Evolutionary conservation across 495 filamentous ascomycete genomes (phyloP), one percentile per base, ranked within the genome.

Genomic region (Penicillium lividum): DNA sequence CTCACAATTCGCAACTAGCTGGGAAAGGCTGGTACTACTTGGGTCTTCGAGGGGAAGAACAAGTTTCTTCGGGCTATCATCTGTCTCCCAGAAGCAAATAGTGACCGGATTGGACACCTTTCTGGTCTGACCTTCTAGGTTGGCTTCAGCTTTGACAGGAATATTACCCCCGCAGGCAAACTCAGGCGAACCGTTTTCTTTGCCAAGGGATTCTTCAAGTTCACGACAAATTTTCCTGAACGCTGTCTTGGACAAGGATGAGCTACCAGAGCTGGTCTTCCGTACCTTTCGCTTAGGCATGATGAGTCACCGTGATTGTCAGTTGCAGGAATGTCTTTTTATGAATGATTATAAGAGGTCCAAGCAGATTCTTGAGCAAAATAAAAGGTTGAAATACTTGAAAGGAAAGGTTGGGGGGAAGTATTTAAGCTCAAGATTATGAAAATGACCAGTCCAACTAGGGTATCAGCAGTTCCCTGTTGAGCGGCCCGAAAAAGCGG

Each of bases 1-100:
- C 28, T 65, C 51, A 44, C 73, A 79, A 49, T 71, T 73, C 1
- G 55, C n/a, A 5, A 78, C 57, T 3, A 81, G 61, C 18, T 64
- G 51, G 11, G 13, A 27, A 49, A 49, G 46, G 7, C 27, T n/a
- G 46, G 7, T n/a, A 31, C 30, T 27, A 2, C 11, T 29, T 30
- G 46, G 11, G 46, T 29, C 29, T 2, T 7, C 16, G 22, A 27
- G 22, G 0, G 46, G 46, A n/a, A 59, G 8, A 29, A 51, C 49
- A 9, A 51, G 49, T 4, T 51, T 51, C 4, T 31, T 16, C 13
- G 46, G 3, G 7, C 18, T 30, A 34, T 33, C 31, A 5, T 49
- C 30, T 31, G 46, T 3, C 10, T 49, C 27, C 46, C 46, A 49
- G 46, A 15, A 49, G 22, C 22, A 22, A 49, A 49, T 28, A 5